Base-by-base conservation (phyloP, 768 basidiomycete species). In the Pleurotus djamor region DNA sequence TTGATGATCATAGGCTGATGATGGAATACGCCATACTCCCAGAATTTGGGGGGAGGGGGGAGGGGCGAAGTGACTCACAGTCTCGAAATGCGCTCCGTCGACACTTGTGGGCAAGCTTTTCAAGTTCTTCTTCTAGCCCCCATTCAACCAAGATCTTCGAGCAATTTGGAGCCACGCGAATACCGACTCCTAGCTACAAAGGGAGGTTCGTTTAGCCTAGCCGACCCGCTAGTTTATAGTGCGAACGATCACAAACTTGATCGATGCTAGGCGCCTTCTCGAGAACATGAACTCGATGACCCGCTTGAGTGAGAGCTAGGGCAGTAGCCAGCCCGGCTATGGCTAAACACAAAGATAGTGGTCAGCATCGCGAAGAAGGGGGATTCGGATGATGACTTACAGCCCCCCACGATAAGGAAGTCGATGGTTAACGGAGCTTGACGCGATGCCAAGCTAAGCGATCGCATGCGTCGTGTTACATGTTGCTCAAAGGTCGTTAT, bases 81-180 rank as follows among this genome's bases (percentile, higher is more conserved):
- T 72, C 70, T 58, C 71, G 67, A 58, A 77, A 74, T 12, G 68
- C 68, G 49, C 71, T 69, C 45, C 72, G 73, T 48, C 71, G 68
- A 51, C 73, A 74, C 37, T 67, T 69, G 35, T 63, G 59, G 36
- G 76, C 74, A 14, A 50, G 34, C 34, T 66, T 68, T 32, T 66
- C 65, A 8, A 84, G 68, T 38, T 76, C 71, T 5, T 78, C 72
- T 28, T 69, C 71, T n/a, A 83, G 69, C 2, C 81, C 81, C 83
- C 83, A 85, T 60, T 77, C 74, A 37, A 73, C 69, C 7, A 85
- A 66, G 14, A 84, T 76, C 64, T 80, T 80, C 37, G 76, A 77
- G 45, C 82, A 69, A 58, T 84, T 84, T 21, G 83, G 83, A 44
- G 84, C 81, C 6, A 84, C 72, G 33, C 80, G 76, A 49, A 81